Base-by-base conservation (phyloP, 2,329 filamentous ascomycete species). In the Fusarium chuoi region DNA sequence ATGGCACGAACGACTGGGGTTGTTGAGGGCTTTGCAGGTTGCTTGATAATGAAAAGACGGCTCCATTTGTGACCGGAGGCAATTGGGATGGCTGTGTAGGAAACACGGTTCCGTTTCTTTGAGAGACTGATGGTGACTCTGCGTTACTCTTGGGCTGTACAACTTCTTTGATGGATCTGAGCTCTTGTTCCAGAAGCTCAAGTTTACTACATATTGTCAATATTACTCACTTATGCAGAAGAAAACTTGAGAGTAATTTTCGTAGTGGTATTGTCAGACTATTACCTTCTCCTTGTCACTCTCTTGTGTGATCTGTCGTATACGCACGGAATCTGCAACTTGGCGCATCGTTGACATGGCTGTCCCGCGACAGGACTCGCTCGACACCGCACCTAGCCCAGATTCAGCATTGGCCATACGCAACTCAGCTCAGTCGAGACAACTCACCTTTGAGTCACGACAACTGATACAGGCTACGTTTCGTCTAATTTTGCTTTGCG, bases 91-190 rank as follows among this genome's bases (percentile, higher is more conserved):
- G 65, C 71, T 60, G 77, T 26, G 65, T 49, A 26, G 65, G 71
- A 38, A 81, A 76, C 28, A 74, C 58, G 20, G 78, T 35, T 35
- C 73, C 77, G n/a, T 76, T 74, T 15, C 72, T 71, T 8, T 78
- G 77, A 10, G 81, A 77, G 54, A 78, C 79, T 17, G 81, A 72
- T 15, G 80, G 78, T 18, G 73, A 28, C 5, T 78, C 77, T 38
- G 65, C 60, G 9, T 73, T 70, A 28, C 30, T 65, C 45, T 61
- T 71, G 26, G 77, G 79, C 20, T 82, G 79, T 46, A 89, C 87
- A 49, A 84, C 86, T 71, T 88, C 83, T 74, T 88, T 88, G 75
- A 89, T 89, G 76, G 81, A 86, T 70, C 83, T 85, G n/a, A 89
- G 84, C 76, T 89, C 87, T 68, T 87, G 85, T 57, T 86, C 87